Conservation (phyloP, 2,329 filamentous ascomycete genomes). For the Pyrenophora teres region DNA sequence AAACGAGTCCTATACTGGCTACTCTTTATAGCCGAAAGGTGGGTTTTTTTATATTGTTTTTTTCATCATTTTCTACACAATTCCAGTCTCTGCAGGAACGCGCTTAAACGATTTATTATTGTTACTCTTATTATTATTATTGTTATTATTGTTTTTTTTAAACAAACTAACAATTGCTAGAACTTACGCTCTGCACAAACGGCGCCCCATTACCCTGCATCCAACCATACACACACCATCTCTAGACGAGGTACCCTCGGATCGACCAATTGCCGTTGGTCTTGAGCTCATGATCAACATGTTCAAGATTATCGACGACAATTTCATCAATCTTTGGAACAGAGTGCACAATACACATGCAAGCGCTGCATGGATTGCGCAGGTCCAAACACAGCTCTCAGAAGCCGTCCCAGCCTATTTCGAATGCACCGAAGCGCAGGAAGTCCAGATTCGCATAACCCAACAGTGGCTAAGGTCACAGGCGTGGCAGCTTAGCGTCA, state of each 20-base stretch:
- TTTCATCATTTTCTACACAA: too few species aligned
- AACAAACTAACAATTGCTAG: constrained; percentile 50
- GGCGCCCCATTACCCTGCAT: constrained; percentile 65
- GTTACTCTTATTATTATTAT: too few species aligned
- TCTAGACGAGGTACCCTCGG: constrained; percentile 56
- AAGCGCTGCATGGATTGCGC: constrained; percentile 53
- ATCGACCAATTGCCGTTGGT: constrained; percentile 60
- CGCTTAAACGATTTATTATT: too few species aligned
- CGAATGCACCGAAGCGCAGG: constrained; percentile 66
- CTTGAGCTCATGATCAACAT: constrained; percentile 65
- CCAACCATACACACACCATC: constrained; percentile 62
- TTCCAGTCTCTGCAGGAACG: too few species aligned
- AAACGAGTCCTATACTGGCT: constrained; percentile 65
- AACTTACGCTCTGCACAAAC: constrained; percentile 66
- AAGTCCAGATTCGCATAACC: constrained; percentile 69
- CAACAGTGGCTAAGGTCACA: constrained; percentile 73
- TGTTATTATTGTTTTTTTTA: too few species aligned
- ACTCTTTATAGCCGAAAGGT: constrained; percentile 66
- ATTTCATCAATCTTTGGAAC: constrained; percentile 68
- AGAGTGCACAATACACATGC: constrained; percentile 55
- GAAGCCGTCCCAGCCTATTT: constrained; percentile 61
- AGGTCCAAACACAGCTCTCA: constrained; percentile 57
- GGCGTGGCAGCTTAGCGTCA: constrained; percentile 73
- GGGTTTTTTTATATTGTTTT: constrained; percentile 9
- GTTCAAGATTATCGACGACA: constrained; percentile 67